Conservation (phyloP, 2,329 filamentous ascomycete species). For the Pseudopithomyces maydicus region DNA sequence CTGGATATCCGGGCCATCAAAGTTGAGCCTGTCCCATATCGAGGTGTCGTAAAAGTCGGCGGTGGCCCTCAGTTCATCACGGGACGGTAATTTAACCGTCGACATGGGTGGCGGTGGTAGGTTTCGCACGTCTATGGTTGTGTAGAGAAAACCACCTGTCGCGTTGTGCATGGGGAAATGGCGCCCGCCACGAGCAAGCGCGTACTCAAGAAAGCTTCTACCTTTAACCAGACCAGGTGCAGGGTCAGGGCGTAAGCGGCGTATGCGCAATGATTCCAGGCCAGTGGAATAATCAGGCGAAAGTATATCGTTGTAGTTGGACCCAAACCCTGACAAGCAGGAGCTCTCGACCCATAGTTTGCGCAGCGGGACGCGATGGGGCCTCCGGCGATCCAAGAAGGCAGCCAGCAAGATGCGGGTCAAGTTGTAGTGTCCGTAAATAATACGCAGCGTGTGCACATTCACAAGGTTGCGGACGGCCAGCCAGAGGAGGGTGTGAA, state of each 20-base stretch:
- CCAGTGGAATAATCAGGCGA: conserved; percentile 30
- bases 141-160: conserved; percentile 34
- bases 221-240: conserved; percentile 7
- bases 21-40: conserved; percentile 30
- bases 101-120: conserved; percentile 11
- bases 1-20: conserved; percentile 17
- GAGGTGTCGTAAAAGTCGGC: conserved; percentile 27
- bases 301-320: conserved; percentile 21
- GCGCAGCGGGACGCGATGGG: conserved; percentile 37
- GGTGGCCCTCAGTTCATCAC: conserved; percentile 20
- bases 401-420: conserved; percentile 47
- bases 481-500: conserved; percentile 45
- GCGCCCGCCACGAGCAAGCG: conserved; percentile 36
- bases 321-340: conserved; percentile 36
- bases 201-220: conserved; percentile 29
- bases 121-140: conserved; percentile 30
- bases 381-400: conserved; percentile 43
- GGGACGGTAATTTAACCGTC: conserved; percentile 4
- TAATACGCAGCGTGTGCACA: conserved; percentile 50
- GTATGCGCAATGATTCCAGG: conserved; percentile 49
- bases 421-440: conserved; percentile 51
- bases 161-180: conserved; percentile 28
- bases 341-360: conserved; percentile 55
- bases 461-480: conserved; percentile 49
- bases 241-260: conserved; percentile 44